A percentile compares a stretch with the other conserved stretches of the same genome.
Conservation (phyloP, 73 alveolate species). For the Tetrahymena borealis region DNA sequence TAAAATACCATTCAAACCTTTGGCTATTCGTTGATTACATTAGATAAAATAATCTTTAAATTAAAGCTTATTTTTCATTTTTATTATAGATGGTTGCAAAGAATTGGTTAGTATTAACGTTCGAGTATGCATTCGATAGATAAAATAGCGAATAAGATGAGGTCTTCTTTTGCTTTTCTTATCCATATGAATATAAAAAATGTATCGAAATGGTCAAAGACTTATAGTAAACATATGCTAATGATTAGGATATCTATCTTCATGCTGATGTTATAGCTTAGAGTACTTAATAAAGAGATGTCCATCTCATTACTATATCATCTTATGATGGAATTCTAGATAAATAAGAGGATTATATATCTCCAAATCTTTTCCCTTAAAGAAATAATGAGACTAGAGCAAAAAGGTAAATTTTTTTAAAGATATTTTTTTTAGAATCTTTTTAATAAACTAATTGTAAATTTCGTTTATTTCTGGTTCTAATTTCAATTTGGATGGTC, state of each 20-base stretch:
- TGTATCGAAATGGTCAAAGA: not conserved
- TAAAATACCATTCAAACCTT: no score
- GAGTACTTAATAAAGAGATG: slow-evolving; percentile 42
- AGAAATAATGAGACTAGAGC: not conserved
- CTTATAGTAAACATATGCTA: not conserved
- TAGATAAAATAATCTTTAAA: no score
- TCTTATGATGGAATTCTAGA: slow-evolving; percentile 26
- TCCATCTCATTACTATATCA: slow-evolving; percentile 54
- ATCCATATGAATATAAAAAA: not conserved
- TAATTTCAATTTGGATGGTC: no score
- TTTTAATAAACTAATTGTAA: no score
- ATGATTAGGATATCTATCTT: slow-evolving; percentile 25
- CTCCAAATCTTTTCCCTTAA: not conserved
- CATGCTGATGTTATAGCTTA: slow-evolving; percentile 47
- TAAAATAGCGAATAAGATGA: not conserved
- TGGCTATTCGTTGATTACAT: no score
- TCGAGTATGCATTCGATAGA: not conserved
- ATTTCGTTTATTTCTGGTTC: no score
- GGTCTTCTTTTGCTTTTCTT: not conserved
- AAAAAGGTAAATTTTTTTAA: slow-evolving; percentile 36
- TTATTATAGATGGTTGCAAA: not conserved
- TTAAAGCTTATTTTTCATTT: no score
- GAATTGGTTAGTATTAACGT: not conserved
- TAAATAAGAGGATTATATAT: slow-evolving; percentile 44
- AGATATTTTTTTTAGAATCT: not conserved